Evolutionary conservation across 495 filamentous ascomycete genomes (phyloP), one percentile per base, ranked within the genome.

Genomic region (Lasiosphaeria miniovina): DNA sequence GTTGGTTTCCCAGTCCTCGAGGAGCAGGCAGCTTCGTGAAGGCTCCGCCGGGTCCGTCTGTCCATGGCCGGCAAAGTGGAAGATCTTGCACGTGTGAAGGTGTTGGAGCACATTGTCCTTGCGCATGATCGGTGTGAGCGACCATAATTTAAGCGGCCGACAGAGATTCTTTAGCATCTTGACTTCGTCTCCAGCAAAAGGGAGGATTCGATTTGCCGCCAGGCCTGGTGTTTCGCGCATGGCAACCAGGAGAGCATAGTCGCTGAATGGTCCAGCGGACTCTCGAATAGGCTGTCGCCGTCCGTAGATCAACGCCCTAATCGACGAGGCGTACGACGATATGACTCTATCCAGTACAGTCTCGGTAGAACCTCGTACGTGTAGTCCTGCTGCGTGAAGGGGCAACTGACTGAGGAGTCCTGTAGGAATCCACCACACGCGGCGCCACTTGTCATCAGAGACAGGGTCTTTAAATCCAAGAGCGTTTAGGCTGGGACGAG

Each of bases 341-440:
- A 53, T 53, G 34, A 53, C 51, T 17, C 51, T 35, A 11, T 53
- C 51, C 0, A 53, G 31, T 3, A 53, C 51, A 0, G 51, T 53
- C 31, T 53, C 51, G 11, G 12, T 53, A 11, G 32, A 35, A 36
- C 51, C 31, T 34, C 6, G 10, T 1, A 12, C 24, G 33, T 53
- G 32, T 34, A 6, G 51, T 35, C 51, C 51, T 10, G 51, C 51
- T 0, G 51, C 51, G 32, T 53, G 51, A 15, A 53, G 51, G 3
- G 51, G 51, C 31, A 53, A 32, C 51, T 12, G 51, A 32, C 51
- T 53, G 32, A 53, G 34, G 8, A 53, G 34, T 3, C 51, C 51
- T 3, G 51, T 53, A n/a, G 51, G 51, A 3, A 53, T 53, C 51
- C 51, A 53, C 24, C 51, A 53, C 2, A 38, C 34, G 10, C 51